Base-by-base conservation (phyloP, 371 early-diverging fungal species). In the Syncephalastrum monosporum region DNA sequence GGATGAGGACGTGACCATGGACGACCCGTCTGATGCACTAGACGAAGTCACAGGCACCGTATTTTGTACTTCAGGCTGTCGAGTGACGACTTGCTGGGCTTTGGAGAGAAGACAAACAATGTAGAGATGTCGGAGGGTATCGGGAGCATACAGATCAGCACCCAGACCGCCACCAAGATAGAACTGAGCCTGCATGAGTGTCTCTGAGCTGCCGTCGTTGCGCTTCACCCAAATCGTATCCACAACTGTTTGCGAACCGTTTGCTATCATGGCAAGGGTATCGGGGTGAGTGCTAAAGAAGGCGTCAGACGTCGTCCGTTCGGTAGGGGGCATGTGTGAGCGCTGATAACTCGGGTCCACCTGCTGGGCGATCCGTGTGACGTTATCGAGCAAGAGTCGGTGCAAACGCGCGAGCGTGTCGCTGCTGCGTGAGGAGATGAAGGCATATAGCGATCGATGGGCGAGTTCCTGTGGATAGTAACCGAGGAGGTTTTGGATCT, bases 161-260 rank as follows among this genome's bases (percentile, higher is more conserved):
- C 84, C 84, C 6, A 84, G 62, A 7, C 86, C 86, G 33, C 82
- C 86, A 13, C 84, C 86, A 15, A 86, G 56, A 60, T 81, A 82
- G 59, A 81, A 72, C 12, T 73, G 60, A 6, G 83, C 67, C 27
- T 68, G 69, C 50, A 72, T 80, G 3, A 81, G 56, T 33, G 70
- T 71, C 25, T 77, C 75, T 12, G 48, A 27, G 14, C 21, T 12
- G 23, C 84, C 84, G 42, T 72, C 72, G 19, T 77, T 67, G 41
- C 72, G 73, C 54, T 74, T 76, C 6, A 86, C 60, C 46, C 79
- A 74, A 16, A 86, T 47, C 4, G 77, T 76, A 43, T 86, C 86
- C 8, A 80, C 70, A 42, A 77, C 72, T 14, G 67, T 64, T 55
- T 67, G 79, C 54, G 77, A 69, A 44, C 57, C 77, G 21, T 65